A percentile compares a stretch with the other conserved stretches of the same genome.
Conservation (phyloP, 1,284 basidiomycete species). For the Pseudozyma sp. region DNA sequence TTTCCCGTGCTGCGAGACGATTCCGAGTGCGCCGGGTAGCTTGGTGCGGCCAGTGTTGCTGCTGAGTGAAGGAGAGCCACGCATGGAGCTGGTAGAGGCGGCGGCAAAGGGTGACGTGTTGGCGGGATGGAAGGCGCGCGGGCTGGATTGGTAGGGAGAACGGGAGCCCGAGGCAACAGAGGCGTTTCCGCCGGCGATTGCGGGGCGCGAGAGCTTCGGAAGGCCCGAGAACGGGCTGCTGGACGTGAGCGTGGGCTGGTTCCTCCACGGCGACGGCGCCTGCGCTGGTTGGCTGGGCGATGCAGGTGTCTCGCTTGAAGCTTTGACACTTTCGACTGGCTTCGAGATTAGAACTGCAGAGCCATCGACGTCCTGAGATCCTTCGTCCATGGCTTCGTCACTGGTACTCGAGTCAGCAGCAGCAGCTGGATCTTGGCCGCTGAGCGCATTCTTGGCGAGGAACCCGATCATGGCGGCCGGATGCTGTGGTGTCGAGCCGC, state of each 20-base stretch:
- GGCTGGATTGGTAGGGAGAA: conserved; percentile 28
- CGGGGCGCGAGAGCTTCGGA: conserved; percentile 37
- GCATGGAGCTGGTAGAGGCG: conserved; percentile 13
- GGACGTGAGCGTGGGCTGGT: conserved; percentile 43
- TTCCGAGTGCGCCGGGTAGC: conserved; percentile 30
- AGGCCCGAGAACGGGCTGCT: conserved; percentile 52
- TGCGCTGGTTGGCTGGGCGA: conserved; percentile 4
- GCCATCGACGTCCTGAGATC: conserved; percentile 20
- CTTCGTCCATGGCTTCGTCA: conserved; percentile 39
- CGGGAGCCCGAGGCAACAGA: conserved; percentile 34
- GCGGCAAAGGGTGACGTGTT: conserved; percentile 37
- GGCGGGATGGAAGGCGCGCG: conserved; percentile 33
- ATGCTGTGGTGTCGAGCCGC: conserved; percentile 20
- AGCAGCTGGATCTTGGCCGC: conserved; percentile 8
- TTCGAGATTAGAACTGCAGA: conserved; percentile 30
- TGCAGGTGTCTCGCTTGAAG: not conserved
- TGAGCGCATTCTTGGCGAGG: conserved; percentile 42
- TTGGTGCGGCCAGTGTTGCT: conserved; percentile 4
- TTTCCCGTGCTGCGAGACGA: conserved; percentile 43
- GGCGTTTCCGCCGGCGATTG: conserved; percentile 5
- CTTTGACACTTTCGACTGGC: conserved; percentile 10
- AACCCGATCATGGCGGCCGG: conserved; percentile 48
- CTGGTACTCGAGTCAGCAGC: not conserved
- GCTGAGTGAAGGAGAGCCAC: conserved; percentile 29
- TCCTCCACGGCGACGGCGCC: conserved; percentile 39